phyloP scores from a whole-genome alignment of 257 asterid species.

The Plantago elongata region DNA sequence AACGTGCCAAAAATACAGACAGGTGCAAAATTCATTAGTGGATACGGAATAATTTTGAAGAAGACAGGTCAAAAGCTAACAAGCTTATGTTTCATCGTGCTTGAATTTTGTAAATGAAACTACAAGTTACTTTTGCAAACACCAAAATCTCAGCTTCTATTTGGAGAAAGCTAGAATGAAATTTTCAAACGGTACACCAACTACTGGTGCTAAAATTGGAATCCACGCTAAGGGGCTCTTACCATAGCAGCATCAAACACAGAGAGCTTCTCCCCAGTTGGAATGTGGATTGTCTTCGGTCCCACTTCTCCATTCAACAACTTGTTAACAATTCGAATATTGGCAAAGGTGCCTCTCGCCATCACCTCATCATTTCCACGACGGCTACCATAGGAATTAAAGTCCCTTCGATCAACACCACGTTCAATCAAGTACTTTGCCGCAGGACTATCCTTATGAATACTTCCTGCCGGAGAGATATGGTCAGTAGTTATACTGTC shows the following conservation, averaged over 20 bases:
- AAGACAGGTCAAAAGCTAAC: too few relatives aligned
- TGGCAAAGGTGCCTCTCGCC: constrained; percentile 97
- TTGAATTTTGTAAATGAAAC: too few relatives aligned
- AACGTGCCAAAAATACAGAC: too few relatives aligned
- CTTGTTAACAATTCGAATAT: constrained; percentile 78
- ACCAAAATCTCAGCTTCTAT: too few relatives aligned
- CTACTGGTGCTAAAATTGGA: too few relatives aligned
- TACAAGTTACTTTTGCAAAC: too few relatives aligned
- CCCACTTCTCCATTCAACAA: constrained; percentile 83
- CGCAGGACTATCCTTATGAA: constrained; percentile 90
- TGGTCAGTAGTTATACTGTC: constrained; percentile 97
- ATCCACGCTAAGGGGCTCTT: neutral
- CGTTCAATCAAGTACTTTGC: constrained; percentile 76
- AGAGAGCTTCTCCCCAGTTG: constrained; percentile 72
- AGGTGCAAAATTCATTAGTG: too few relatives aligned
- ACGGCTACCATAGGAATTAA: constrained; percentile 93
- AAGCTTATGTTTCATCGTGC: too few relatives aligned
- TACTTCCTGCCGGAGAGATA: constrained; percentile 96
- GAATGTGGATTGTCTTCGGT: constrained; percentile 86
- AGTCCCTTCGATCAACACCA: constrained; percentile 86
- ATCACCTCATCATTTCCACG: constrained; percentile 96
- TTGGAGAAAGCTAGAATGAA: too few relatives aligned
- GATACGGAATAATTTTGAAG: too few relatives aligned
- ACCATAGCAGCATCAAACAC: constrained; percentile 94
- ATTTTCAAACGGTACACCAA: too few relatives aligned